phyloP scores from a whole-genome alignment of 2,329 filamentous ascomycete genomes.

The Penicillium crustosum region DNA sequence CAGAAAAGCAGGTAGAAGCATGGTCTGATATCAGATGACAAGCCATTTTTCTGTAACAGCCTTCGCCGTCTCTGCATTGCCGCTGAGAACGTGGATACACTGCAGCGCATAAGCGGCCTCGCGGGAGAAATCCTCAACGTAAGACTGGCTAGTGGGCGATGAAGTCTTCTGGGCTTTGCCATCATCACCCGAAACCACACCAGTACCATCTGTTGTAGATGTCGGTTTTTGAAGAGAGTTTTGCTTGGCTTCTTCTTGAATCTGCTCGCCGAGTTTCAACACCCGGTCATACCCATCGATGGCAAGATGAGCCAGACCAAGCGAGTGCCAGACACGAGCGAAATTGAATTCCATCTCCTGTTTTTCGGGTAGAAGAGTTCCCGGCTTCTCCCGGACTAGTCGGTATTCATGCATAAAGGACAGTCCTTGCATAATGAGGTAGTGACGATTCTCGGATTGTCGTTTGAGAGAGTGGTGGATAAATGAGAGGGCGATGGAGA shows the following conservation, averaged over 20 bases:
- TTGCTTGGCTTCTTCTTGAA: slow-evolving; percentile 37
- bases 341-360: slow-evolving; percentile 84
- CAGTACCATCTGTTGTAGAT: slow-evolving; percentile 46
- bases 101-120: slow-evolving; percentile 77
- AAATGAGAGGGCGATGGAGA: slow-evolving; percentile 80
- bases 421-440: slow-evolving; percentile 80
- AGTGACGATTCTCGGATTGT: slow-evolving; percentile 86
- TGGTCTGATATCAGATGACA: slow-evolving; percentile 43
- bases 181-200: slow-evolving; percentile 26
- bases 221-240: slow-evolving; percentile 18
- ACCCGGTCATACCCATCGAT: slow-evolving; percentile 67
- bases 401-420: slow-evolving; percentile 77
- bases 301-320: slow-evolving; percentile 72
- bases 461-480: slow-evolving; percentile 87
- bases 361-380: slow-evolving; percentile 47
- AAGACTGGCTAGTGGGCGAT: slow-evolving; percentile 12
- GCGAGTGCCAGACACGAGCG: slow-evolving; percentile 70
- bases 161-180: slow-evolving; percentile 2
- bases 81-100: slow-evolving; percentile 63
- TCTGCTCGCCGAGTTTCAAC: slow-evolving; percentile 50
- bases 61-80: slow-evolving; percentile 61
- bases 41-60: slow-evolving; percentile 62
- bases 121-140: slow-evolving; percentile 59
- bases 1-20: background rate
- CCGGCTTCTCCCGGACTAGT: slow-evolving; percentile 53